Evolutionary conservation across 1,284 basidiomycete species (phyloP), one percentile per base, ranked within the genome.

Genomic region (Xerocomus cyaneibrunnescens): DNA sequence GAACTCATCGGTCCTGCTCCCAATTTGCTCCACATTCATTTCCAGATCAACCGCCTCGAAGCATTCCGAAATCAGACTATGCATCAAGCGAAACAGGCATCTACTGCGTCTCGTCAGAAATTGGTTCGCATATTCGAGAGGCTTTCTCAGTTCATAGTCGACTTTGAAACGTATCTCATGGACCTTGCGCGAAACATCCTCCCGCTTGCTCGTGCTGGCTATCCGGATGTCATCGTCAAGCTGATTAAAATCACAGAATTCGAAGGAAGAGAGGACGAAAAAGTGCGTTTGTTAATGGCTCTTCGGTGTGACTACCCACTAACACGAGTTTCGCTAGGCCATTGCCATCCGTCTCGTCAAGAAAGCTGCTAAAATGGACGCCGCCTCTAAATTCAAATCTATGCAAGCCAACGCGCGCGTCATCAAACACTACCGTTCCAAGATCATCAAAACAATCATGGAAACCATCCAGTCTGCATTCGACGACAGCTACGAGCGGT

Each of bases 341-440:
- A 85, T 95, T 38, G 94, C 92, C 14, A 92, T 99, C 67, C 83
- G 90, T 48, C 85, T 98, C 8, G 90, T 98, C 48, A 97, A 96
- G 71, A 95, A 94, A 66, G 89, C 90, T 1, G 90, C 89, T 2
- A 93, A 90, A 62, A 78, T 89, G 65, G 93, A 94, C 60, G 88
- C 92, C 12, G 88, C 94, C 1, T 87, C 92, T 17, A 92, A 92
- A 69, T 94, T 94, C 75, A 90, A 85, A 67, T 93, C 91, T 10
- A 84, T 94, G 79, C 89, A 93, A 70, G 95, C 94, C 40, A 90
- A 96, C 60, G 92, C 94, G 7, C 87, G 96, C 47, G 79, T 93
- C 36, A 89, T 99, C 72, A 99, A 99, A 73, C 92, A 98, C 69
- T 99, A 98, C 71, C 86, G 94, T 12, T 88, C 90, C 55, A 98